Conservation (phyloP, 2,329 filamentous ascomycete species). For the Diplodia corticola region DNA sequence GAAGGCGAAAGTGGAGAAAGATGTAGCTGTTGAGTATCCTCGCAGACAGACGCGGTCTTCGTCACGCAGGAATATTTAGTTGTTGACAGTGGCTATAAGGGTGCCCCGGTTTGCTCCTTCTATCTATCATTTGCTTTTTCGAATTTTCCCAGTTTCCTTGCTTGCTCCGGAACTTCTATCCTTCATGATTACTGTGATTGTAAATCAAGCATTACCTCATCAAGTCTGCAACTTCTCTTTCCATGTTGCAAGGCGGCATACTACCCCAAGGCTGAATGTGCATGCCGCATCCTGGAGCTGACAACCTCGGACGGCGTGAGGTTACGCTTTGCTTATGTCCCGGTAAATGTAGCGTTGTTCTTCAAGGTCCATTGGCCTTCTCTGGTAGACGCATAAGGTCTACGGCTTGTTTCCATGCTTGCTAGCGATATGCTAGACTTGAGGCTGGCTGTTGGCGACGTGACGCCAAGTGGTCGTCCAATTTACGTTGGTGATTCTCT, state of each 20-base stretch:
- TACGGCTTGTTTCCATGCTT: background rate
- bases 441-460: background rate
- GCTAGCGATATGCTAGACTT: background rate
- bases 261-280: background rate
- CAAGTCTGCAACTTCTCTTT: background rate
- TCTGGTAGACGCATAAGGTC: background rate
- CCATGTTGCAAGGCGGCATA: background rate
- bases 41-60: constrained; percentile 27
- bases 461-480: background rate
- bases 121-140: background rate
- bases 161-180: background rate
- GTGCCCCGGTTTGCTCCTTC: background rate
- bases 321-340: background rate
- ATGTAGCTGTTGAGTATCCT: constrained; percentile 28
- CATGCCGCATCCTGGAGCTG: background rate
- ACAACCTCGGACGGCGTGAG: background rate
- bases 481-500: background rate
- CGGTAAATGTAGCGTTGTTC: background rate
- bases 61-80: background rate
- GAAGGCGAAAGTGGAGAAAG: constrained; percentile 27
- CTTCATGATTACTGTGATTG: background rate
- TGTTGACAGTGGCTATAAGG: background rate
- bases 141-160: background rate
- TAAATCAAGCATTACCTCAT: background rate
- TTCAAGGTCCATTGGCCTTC: background rate